phyloP scores from a whole-genome alignment of 1,139 yeast species.

The Yamadazyma trypodendri region DNA sequence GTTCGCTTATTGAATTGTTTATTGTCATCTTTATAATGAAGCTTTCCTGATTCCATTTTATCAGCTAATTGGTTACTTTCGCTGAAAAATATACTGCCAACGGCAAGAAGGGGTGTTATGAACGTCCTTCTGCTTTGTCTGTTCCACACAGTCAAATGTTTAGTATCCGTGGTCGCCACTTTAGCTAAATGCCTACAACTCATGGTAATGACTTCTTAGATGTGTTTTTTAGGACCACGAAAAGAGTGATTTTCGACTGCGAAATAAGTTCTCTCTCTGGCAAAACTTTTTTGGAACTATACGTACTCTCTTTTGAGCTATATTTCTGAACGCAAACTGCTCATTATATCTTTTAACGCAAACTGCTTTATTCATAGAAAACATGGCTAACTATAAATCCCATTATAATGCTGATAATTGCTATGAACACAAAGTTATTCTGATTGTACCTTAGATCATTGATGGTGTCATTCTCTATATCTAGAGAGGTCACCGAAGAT shows the following conservation, averaged over 20 bases:
- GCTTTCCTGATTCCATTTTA: constrained; percentile 55
- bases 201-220: too few relatives aligned
- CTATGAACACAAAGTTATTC: constrained; percentile 6
- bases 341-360: not conserved
- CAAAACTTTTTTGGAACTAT: too few relatives aligned
- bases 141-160: not conserved
- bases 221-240: too few relatives aligned
- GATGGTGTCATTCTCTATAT: constrained; percentile 4
- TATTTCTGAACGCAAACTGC: too few relatives aligned
- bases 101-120: constrained; percentile 16
- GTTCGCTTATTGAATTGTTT: constrained; percentile 30
- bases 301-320: too few relatives aligned
- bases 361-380: constrained; percentile 3
- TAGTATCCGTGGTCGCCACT: too few relatives aligned
- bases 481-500: constrained; percentile 3
- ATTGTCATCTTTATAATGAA: constrained; percentile 43
- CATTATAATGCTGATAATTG: constrained; percentile 6
- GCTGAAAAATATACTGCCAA: constrained; percentile 36
- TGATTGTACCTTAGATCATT: constrained; percentile 10
- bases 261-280: too few relatives aligned
- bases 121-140: constrained; percentile 6
- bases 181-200: too few relatives aligned
- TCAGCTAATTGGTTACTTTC: constrained; percentile 55
- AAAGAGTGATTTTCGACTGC: too few relatives aligned
- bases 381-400: constrained; percentile 7